These are phyloP conservation scores for Huntiella savannae DNA, from an alignment of 2,329 filamentous ascomycete genomes.

Conservation along the genomic window DNA sequence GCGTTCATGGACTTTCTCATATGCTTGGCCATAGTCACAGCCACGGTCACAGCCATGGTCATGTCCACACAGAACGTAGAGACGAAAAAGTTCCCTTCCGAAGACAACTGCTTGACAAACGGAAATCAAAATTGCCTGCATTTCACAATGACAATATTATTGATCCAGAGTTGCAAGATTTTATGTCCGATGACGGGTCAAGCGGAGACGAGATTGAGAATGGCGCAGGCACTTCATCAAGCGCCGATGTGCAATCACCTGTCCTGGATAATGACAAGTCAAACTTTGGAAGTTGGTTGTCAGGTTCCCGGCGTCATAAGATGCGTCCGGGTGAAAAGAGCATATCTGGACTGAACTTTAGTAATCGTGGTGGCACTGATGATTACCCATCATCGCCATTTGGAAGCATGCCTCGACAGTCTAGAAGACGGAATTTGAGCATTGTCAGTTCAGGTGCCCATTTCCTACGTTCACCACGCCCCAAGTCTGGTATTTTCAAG, in stretches of 20 bases:
- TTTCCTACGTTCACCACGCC: slow-evolving; percentile 54
- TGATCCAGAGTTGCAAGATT: slow-evolving; percentile 84
- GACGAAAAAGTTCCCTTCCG: slow-evolving; percentile 10
- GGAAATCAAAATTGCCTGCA: slow-evolving; percentile 54
- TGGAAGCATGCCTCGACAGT: neutral
- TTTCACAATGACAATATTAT: slow-evolving; percentile 98
- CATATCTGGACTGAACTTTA: slow-evolving; percentile 48
- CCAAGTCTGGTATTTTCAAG: slow-evolving; percentile 37
- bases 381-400: slow-evolving; percentile 26
- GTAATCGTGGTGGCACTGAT: slow-evolving; percentile 49
- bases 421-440: slow-evolving; percentile 62
- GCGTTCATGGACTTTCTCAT: slow-evolving; percentile 20
- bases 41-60: neutral
- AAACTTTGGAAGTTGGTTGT: slow-evolving; percentile 58
- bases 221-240: slow-evolving; percentile 50
- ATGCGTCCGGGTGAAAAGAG: slow-evolving; percentile 57
- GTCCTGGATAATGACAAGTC: slow-evolving; percentile 44
- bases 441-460: slow-evolving; percentile 52
- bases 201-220: slow-evolving; percentile 85
- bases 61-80: slow-evolving; percentile 1
- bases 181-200: slow-evolving; percentile 76
- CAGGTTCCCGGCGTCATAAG: slow-evolving; percentile 55
- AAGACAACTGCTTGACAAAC: slow-evolving; percentile 52
- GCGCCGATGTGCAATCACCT: slow-evolving; percentile 24
- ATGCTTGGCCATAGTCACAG: neutral